A percentile compares a stretch with the other conserved stretches of the same genome.
Evolutionary conservation across 2,329 filamentous ascomycete genomes (phyloP).

Genomic region (Colletotrichum godetiae): DNA sequence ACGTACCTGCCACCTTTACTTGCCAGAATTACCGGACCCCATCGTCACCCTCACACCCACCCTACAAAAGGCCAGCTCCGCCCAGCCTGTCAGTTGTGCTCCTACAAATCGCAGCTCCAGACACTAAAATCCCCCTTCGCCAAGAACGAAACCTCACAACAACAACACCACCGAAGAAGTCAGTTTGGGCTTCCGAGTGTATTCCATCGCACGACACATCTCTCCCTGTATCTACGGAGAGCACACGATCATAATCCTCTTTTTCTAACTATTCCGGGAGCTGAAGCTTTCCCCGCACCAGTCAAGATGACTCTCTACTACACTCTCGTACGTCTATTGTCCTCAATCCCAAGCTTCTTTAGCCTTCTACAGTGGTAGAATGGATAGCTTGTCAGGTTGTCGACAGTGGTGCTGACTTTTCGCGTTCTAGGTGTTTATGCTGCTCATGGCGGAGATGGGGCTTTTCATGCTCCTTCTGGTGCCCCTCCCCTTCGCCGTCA

Average conservation of each 20-base stretch:
- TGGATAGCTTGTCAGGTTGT: neutral
- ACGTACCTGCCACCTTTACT: slow-evolving; percentile 33
- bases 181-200: slow-evolving; percentile 34
- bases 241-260: slow-evolving; percentile 22
- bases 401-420: slow-evolving; percentile 15
- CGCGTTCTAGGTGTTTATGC: slow-evolving; percentile 76
- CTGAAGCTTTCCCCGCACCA: slow-evolving; percentile 32
- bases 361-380: slow-evolving; percentile 3
- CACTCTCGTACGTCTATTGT: slow-evolving; percentile 56
- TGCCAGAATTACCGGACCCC: slow-evolving; percentile 13
- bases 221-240: neutral
- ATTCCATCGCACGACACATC: neutral
- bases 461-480: slow-evolving; percentile 85
- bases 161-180: slow-evolving; percentile 27
- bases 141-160: neutral
- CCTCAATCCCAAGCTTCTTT: neutral
- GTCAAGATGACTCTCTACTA: slow-evolving; percentile 69
- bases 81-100: slow-evolving; percentile 10
- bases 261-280: slow-evolving; percentile 4
- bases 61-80: slow-evolving; percentile 36
- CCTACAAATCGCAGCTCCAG: slow-evolving; percentile 22
- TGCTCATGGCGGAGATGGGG: slow-evolving; percentile 85
- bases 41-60: slow-evolving; percentile 34
- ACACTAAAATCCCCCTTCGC: neutral
- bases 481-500: slow-evolving; percentile 87